Conservation (phyloP, 2,329 filamentous ascomycete species). For the Penicillium sp. region DNA sequence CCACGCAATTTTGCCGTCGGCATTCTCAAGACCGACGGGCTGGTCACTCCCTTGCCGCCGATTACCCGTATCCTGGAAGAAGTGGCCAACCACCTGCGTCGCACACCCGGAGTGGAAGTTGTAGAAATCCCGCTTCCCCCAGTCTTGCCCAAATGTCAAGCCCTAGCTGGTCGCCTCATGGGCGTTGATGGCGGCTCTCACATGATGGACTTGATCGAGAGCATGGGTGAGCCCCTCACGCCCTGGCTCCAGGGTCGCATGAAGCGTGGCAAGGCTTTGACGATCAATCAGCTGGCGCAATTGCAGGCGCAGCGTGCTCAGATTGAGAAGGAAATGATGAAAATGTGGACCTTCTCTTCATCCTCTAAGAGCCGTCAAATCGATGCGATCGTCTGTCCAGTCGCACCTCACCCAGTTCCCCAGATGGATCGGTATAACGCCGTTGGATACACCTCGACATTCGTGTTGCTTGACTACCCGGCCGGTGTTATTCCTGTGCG, state of each 20-base stretch:
- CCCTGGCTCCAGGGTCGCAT: constrained; percentile 62
- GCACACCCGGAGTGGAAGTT: constrained; percentile 55
- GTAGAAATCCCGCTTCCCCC: constrained; percentile 60
- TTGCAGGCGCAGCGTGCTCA: constrained; percentile 57
- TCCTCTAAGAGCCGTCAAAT: constrained; percentile 37
- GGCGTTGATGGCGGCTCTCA: constrained; percentile 59
- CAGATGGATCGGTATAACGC: constrained; percentile 66
- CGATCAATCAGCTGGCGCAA: constrained; percentile 54
- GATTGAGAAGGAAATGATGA: constrained; percentile 59
- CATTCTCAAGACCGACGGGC: constrained; percentile 46
- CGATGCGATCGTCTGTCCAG: constrained; percentile 66
- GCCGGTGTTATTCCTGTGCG: constrained; percentile 62
- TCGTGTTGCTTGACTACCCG: constrained; percentile 66
- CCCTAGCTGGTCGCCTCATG: constrained; percentile 62
- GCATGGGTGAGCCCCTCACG: constrained; percentile 60
- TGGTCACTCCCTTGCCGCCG: constrained; percentile 45
- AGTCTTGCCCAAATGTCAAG: constrained; percentile 59
- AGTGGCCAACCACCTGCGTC: constrained; percentile 40
- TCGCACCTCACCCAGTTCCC: constrained; percentile 66
- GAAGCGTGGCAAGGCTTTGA: constrained; percentile 52
- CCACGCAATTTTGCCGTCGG: constrained; percentile 45
- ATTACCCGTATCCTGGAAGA: constrained; percentile 46
- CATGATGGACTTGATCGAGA: constrained; percentile 62
- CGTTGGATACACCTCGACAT: constrained; percentile 64
- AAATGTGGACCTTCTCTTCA: constrained; percentile 55